Evolutionary conservation across 164 flowering plant genomes (phyloP).

Genomic region (Euptelea pleiosperma): DNA sequence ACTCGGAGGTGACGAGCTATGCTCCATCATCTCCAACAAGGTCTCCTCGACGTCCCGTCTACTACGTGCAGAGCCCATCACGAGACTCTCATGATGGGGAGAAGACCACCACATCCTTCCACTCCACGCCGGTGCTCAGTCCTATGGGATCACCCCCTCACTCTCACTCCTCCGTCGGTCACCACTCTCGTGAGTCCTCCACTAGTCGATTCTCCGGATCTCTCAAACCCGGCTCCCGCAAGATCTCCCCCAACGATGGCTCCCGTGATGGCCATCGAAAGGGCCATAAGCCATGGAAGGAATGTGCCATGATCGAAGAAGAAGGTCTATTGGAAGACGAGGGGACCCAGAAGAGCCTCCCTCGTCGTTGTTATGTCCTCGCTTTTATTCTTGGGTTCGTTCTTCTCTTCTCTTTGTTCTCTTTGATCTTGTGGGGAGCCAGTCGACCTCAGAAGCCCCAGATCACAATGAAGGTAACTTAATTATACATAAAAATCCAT

Average conservation of each 20-base stretch:
- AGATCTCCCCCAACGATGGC: slow-evolving; percentile 49
- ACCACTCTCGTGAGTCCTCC: slow-evolving; percentile 83
- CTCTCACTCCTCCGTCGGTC: slow-evolving; percentile 77
- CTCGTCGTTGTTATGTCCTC: slow-evolving; percentile 63
- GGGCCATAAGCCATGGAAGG: slow-evolving; percentile 52
- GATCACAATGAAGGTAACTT: slow-evolving; percentile 62
- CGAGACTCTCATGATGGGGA: slow-evolving; percentile 74
- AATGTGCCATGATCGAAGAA: slow-evolving; percentile 65
- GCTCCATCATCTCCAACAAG: slow-evolving; percentile 61
- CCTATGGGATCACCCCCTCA: slow-evolving; percentile 84
- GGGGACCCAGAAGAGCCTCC: slow-evolving; percentile 28
- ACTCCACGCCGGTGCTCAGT: slow-evolving; percentile 72
- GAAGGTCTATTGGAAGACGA: slow-evolving; percentile 75
- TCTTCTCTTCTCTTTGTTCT: slow-evolving; percentile 59
- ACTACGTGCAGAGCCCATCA: slow-evolving; percentile 78
- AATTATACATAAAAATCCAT: not conserved
- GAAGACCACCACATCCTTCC: slow-evolving; percentile 30
- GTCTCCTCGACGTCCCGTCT: slow-evolving; percentile 54
- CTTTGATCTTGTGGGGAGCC: slow-evolving; percentile 73
- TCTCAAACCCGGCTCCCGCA: slow-evolving; percentile 63
- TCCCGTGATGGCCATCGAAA: slow-evolving; percentile 28
- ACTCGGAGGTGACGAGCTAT: slow-evolving; percentile 66
- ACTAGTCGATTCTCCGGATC: slow-evolving; percentile 77
- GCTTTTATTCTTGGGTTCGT: slow-evolving; percentile 66
- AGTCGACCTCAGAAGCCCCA: slow-evolving; percentile 68